Evolutionary conservation across 2,329 filamentous ascomycete species (phyloP), one percentile per base, ranked within the genome.

Genomic region (Pseudodiploospora longispora): DNA sequence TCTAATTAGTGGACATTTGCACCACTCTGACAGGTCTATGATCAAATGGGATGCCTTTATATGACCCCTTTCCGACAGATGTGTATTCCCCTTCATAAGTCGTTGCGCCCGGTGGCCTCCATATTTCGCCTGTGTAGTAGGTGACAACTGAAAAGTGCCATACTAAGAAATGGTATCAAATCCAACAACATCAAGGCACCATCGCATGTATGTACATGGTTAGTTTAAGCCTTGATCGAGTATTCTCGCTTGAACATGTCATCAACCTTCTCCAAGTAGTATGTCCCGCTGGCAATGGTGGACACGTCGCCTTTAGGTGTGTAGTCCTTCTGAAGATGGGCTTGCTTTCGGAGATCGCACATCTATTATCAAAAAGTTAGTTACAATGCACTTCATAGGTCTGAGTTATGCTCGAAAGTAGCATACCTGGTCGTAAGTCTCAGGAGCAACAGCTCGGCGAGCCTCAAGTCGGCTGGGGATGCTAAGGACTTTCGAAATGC

Each of bases 231-330:
- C 76, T 90, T 86, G 70, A 90, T 63, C 45, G 74, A 69, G 68
- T 93, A 93, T 62, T 78, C 77, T 58, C 87, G 80, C 71, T 85
- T 82, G 82, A 87, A 93, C 85, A 88, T 88, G 56, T 87, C 85
- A 59, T 93, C 86, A 39, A 93, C 77, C 63, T 83, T 81, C 60
- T 79, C 80, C 47, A 93, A 75, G 70, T 90, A 93, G 72, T 91
- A 93, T 27, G 81, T 80, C 47, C 80, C 83, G 47, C 76, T 67
- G 48, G 63, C 61, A 46, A 93, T 76, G 54, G 78, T 85, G 38
- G 85, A 83, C 29, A 74, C 59, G 42, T 80, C 80, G 46, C 87
- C 87, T 57, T 74, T 65, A 49, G 87, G 87, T 51, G 71, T 78
- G 69, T 79, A 93, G 70, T 80, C 71, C 74, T 90, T 91, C 73